Evolutionary conservation across 805 yeast species (phyloP), one percentile per base, ranked within the genome.

Genomic region (Candida sphagnicola): DNA sequence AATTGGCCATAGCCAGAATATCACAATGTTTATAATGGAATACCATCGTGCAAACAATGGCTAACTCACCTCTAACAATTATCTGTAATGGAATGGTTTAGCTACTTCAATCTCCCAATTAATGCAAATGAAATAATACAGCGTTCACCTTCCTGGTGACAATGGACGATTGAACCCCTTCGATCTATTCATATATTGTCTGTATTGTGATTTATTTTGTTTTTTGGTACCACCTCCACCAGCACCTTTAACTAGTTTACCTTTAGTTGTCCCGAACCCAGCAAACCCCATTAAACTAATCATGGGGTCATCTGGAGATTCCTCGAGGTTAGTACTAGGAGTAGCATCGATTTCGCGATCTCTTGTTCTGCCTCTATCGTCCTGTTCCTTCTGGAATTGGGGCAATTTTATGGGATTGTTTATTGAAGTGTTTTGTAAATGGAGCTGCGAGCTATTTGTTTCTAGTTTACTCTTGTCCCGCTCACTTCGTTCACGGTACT

Each of bases 151-250:
- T 4, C 60, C 54, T 1, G 81, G 82, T 2, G 81, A 76, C 28
- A 77, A 53, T 1, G 77, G 70, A 38, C 82, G 57, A 47, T 76
- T 77, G 54, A 75, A 76, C 3, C 82, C 82, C 45, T 72, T 74
- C 11, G 56, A 65, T 40, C 81, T 59, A 50, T 77, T 78, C 78
- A 77, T 77, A 45, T 78, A 78, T 54, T 78, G 83, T 48, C 84
- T 63, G 50, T 75, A 78, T 29, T 69, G 69, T 0, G 75, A 59
- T 38, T 65, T 65, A 38, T 58, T 60, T 24, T 65, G 59, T 40
- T 60, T 61, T 41, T 61, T 59, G 2, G 57, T 60, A 0, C 64
- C 61, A 1, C 78, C 80, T 14, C 72, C 73, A 38, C 67, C 65
- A 3, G 72, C 56, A 2, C 78, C 80, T 26, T 56, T 56, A 4